These are phyloP conservation scores for Psilocybe cubensis DNA, from an alignment of 768 basidiomycete genomes.

Conservation along the genomic window DNA sequence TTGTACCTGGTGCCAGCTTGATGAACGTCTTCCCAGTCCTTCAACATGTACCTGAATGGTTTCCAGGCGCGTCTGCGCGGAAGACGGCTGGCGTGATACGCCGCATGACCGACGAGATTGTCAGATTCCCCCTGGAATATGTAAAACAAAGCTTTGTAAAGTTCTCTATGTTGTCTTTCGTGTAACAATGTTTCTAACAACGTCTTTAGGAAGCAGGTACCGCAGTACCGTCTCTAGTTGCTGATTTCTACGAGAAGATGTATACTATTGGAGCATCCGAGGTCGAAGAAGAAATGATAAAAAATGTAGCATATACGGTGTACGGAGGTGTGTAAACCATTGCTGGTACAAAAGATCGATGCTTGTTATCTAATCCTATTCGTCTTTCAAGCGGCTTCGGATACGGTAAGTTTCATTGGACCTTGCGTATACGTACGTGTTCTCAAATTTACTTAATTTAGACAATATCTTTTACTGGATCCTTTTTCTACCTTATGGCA, in stretches of 20 bases:
- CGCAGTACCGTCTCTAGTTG: slow-evolving; percentile 14
- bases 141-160: slow-evolving; percentile 2
- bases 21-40: slow-evolving; percentile 15
- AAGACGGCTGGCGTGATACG: background rate
- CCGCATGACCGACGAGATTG: background rate
- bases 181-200: background rate
- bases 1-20: slow-evolving; percentile 12
- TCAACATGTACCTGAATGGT: slow-evolving; percentile 14
- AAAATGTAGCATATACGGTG: slow-evolving; percentile 16
- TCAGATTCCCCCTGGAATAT: slow-evolving; percentile 5
- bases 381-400: slow-evolving; percentile 5
- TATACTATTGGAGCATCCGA: slow-evolving; percentile 2
- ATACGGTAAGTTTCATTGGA: slow-evolving; percentile 1
- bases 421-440: too few species aligned
- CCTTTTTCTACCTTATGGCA: slow-evolving; percentile 44
- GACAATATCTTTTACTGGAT: slow-evolving; percentile 32
- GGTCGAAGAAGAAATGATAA: slow-evolving; percentile 12
- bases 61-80: slow-evolving; percentile 9
- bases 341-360: background rate
- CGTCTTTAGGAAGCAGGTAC: slow-evolving; percentile 13
- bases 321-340: slow-evolving; percentile 15
- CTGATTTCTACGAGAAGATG: slow-evolving; percentile 19
- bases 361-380: background rate
- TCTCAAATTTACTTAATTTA: slow-evolving; percentile 1
- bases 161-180: background rate